These are phyloP conservation scores for Delitschia confertaspora DNA, from an alignment of 495 filamentous ascomycete species.

Conservation along the genomic window DNA sequence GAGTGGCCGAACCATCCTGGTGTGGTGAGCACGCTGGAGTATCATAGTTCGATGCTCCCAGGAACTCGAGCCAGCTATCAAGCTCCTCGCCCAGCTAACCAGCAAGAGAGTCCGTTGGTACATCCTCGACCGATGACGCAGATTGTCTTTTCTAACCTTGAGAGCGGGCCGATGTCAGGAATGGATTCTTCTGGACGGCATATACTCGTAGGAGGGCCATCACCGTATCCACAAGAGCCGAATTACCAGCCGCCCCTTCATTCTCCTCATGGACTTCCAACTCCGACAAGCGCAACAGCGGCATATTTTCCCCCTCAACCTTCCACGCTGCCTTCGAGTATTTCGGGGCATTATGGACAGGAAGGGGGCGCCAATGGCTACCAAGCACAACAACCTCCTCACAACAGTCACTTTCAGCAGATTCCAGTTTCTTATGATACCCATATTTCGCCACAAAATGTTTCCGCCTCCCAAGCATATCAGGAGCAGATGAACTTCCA, in stretches of 20 bases:
- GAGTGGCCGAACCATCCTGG: conserved; percentile 31
- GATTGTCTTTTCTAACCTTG: conserved; percentile 16
- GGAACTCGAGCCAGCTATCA: conserved; percentile 9
- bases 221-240: conserved; percentile 9
- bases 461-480: conserved; percentile 14
- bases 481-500: conserved; percentile 16
- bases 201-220: not conserved
- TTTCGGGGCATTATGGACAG: conserved; percentile 4
- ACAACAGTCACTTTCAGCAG: conserved; percentile 14
- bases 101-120: conserved; percentile 6
- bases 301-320: conserved; percentile 19
- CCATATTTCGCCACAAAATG: conserved; percentile 9
- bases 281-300: conserved; percentile 17
- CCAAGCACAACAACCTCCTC: conserved; percentile 8
- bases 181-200: conserved; percentile 6
- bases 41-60: conserved; percentile 29
- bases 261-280: conserved; percentile 18
- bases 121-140: conserved; percentile 16
- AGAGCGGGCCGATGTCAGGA: conserved; percentile 2
- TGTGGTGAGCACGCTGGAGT: conserved; percentile 21
- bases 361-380: conserved; percentile 8
- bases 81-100: conserved; percentile 1
- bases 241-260: conserved; percentile 18
- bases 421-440: conserved; percentile 17
- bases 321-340: conserved; percentile 10